Base-by-base conservation (phyloP, 768 basidiomycete genomes). In the Suillus subalutaceus region DNA sequence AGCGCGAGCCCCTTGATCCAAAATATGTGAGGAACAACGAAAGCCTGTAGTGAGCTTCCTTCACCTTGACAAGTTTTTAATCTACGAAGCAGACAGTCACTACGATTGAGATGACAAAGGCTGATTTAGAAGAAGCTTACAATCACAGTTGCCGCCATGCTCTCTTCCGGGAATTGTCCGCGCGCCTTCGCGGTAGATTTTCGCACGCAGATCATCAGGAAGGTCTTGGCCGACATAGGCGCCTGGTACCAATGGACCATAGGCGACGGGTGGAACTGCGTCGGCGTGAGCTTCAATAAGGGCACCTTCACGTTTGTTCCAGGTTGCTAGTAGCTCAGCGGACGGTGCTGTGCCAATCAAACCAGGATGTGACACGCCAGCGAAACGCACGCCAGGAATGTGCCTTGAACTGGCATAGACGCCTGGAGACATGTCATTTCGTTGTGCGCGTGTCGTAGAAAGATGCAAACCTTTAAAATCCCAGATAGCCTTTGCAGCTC, bases 401-500 rank as follows among this genome's bases (percentile, higher is more conserved):
- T 92, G 91, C 32, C 91, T 83, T 18, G 90, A 91, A 12, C 87
- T 84, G 0, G 90, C 90, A 74, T 89, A 90, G 63, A 91, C 80
- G 46, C 90, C 90, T 88, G 62, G 4, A 61, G 37, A 40, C n/a
- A 63, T 38, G 56, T 26, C 56, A 16, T 65, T 3, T 61, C 50
- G 41, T 37, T 61, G 30, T 3, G 6, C 30, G 20, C 41, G 30
- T 18, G 52, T 13, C 40, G 43, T 52, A 26, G 23, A 10, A 6
- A 35, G 18, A 43, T 3, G 9, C 70, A 63, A 69, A 84, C 88
- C 88, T 67, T 91, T 81, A 67, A 93, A 83, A 74, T 92, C 91
- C 91, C 91, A 93, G 65, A 93, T 90, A 6, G 91, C 90, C 72
- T 93, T 93, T 63, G 86, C 84, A 1, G 91, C 91, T 71, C 80